Conservation (phyloP, 306 rosid genomes). For the Pueraria montana region DNA sequence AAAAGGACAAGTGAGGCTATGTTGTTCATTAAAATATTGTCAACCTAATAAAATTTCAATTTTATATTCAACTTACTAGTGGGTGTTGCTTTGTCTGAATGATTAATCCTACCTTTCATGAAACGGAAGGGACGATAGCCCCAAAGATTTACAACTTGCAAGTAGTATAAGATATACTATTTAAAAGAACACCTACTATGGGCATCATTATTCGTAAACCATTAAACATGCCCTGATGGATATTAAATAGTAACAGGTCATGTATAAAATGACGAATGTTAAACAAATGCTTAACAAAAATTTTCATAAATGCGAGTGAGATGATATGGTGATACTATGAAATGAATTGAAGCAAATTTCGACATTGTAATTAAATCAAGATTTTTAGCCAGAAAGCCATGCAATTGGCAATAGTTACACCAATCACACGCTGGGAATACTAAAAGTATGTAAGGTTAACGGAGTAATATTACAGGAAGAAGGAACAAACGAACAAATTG, state of each 20-base stretch:
- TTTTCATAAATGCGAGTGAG: slow-evolving; percentile 3
- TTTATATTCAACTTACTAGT: slow-evolving; percentile 36
- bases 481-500: not conserved
- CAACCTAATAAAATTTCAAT: slow-evolving; percentile 21
- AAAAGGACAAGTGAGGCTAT: slow-evolving; percentile 12
- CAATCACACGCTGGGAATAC: slow-evolving; percentile 31
- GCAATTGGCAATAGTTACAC: slow-evolving; percentile 8
- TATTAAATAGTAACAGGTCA: slow-evolving; percentile 18
- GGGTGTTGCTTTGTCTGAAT: slow-evolving; percentile 7
- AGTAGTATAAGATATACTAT: not conserved
- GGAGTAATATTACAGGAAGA: slow-evolving; percentile 31
- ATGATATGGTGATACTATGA: slow-evolving; percentile 37
- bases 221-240: not conserved
- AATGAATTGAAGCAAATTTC: slow-evolving; percentile 22
- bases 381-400: slow-evolving; percentile 23
- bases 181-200: not conserved
- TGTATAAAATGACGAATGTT: slow-evolving; percentile 9
- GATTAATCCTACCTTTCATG: slow-evolving; percentile 21
- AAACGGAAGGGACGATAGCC: slow-evolving; percentile 24
- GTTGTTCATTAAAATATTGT: slow-evolving; percentile 26
- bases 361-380: slow-evolving; percentile 5
- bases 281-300: slow-evolving; percentile 21
- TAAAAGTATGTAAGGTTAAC: not conserved
- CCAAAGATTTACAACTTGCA: slow-evolving; percentile 2
- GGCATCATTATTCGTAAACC: slow-evolving; percentile 4